Evolutionary conservation across 192 early-diverging fungal genomes (phyloP).

Genomic region (Coemansia sp.): DNA sequence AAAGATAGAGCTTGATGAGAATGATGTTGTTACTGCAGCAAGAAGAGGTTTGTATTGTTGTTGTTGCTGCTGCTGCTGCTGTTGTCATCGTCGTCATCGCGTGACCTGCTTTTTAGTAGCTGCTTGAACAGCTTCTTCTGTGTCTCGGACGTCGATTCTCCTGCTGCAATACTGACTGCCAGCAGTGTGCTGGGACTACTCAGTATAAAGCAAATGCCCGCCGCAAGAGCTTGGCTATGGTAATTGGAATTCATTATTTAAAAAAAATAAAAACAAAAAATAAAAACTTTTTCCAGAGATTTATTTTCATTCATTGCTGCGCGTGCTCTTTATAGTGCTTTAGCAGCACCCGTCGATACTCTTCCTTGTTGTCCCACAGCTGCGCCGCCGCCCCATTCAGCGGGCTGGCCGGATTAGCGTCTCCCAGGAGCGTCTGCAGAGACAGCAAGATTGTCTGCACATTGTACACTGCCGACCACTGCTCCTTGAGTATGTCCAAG

Average conservation of each 20-base stretch:
- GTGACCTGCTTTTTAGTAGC: background rate
- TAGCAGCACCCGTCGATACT: constrained; percentile 49
- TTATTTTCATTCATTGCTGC: too few relatives aligned
- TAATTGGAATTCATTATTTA: background rate
- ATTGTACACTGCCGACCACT: constrained; percentile 95
- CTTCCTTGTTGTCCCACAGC: constrained; percentile 63
- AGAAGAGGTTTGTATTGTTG: background rate
- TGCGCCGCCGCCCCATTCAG: constrained; percentile 95
- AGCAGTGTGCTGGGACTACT: background rate
- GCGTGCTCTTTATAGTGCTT: constrained; percentile 51
- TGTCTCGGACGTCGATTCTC: constrained; percentile 3
- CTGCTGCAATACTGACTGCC: background rate
- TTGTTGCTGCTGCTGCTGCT: too few relatives aligned
- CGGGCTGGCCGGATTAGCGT: constrained; percentile 90
- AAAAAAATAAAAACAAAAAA: background rate
- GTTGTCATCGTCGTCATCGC: too few relatives aligned
- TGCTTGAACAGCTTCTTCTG: constrained; percentile 6
- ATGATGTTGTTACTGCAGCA: too few relatives aligned
- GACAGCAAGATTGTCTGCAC: constrained; percentile 93
- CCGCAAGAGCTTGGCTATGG: background rate
- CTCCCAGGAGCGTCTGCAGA: constrained; percentile 89
- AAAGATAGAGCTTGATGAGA: background rate
- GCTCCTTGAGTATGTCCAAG: constrained; percentile 89
- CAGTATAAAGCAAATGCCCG: background rate
- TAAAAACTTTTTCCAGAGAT: background rate